phyloP scores from a whole-genome alignment of 805 yeast species.

The Hanseniaspora lindneri region DNA sequence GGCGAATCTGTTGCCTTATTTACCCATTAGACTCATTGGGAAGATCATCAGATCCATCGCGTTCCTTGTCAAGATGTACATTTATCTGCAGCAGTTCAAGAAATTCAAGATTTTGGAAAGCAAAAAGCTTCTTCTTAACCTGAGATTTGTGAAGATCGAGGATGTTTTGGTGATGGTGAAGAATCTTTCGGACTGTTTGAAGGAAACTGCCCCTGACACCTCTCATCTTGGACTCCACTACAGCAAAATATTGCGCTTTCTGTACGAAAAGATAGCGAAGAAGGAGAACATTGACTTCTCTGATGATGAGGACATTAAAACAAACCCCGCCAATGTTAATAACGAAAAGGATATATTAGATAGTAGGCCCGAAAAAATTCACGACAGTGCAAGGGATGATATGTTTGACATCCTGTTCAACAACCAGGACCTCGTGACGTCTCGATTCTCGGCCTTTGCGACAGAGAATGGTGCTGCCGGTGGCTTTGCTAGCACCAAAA shows the following conservation, averaged over 20 bases:
- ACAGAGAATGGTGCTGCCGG: neutral
- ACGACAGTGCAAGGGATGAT: slow-evolving; percentile 2
- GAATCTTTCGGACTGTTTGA: slow-evolving; percentile 55
- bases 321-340: neutral
- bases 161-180: slow-evolving; percentile 59
- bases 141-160: slow-evolving; percentile 56
- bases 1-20: slow-evolving; percentile 50
- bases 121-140: slow-evolving; percentile 39
- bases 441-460: neutral
- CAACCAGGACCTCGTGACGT: neutral
- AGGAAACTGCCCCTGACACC: slow-evolving; percentile 84
- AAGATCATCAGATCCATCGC: slow-evolving; percentile 81
- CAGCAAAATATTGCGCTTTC: slow-evolving; percentile 61
- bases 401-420: slow-evolving; percentile 12
- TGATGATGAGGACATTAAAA: slow-evolving; percentile 33
- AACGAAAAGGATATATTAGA: neutral
- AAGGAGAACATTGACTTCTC: slow-evolving; percentile 2
- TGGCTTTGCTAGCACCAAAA: neutral
- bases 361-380: neutral
- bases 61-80: slow-evolving; percentile 73
- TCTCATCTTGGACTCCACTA: slow-evolving; percentile 72
- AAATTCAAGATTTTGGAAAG: slow-evolving; percentile 28
- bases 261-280: slow-evolving; percentile 53
- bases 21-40: slow-evolving; percentile 90
- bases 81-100: slow-evolving; percentile 36